Base-by-base conservation (phyloP, 768 basidiomycete genomes). In the Plicaturopsis crispa region DNA sequence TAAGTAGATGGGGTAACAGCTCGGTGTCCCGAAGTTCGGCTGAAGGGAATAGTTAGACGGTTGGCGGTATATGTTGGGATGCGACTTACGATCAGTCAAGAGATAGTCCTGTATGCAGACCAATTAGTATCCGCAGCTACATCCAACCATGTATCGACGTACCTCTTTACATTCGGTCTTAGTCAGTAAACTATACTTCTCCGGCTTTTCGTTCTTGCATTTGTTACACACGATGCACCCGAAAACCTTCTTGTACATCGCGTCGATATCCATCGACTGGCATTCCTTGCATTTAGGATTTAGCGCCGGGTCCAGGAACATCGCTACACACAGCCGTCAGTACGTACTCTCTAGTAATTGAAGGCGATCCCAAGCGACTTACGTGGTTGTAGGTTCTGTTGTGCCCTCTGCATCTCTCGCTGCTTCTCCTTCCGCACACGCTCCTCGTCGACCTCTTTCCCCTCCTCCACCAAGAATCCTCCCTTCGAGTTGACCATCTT, bases 151-250 rank as follows among this genome's bases (percentile, higher is more conserved):
- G 21, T 18, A 16, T 17, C 16, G 5, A 52, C 75, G 31, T 46
- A 85, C 89, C 69, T 90, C 85, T 61, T 93, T 96, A 60, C 94
- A 98, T 62, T 99, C 96, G 0, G 96, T 97, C 66, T 99, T 99
- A 5, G 96, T 99, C 40, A 99, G 60, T 5, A 99, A 67, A 55
- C 90, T 88, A 54, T 96, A 99, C 59, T 83, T 88, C 51, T 97
- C 93, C 5, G 92, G 88, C 39, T 78, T 72, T 42, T 83, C 79
- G 50, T 92, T 81, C 65, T 93, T 91, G 60, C 93, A 97, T 43
- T 72, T 75, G 50, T 84, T 83, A 64, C 96, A 99, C 1, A 98
- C 87, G 12, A 79, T 59, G 56, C 84, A 84, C 17, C 78, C 72
- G 52, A 98, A 98, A 22, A 89, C 78, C 48, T 82, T 86, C 54